A percentile compares a stretch with the other conserved stretches of the same genome.
Evolutionary conservation across 2,329 filamentous ascomycete genomes (phyloP).

Genomic region (Fusarium sp.): DNA sequence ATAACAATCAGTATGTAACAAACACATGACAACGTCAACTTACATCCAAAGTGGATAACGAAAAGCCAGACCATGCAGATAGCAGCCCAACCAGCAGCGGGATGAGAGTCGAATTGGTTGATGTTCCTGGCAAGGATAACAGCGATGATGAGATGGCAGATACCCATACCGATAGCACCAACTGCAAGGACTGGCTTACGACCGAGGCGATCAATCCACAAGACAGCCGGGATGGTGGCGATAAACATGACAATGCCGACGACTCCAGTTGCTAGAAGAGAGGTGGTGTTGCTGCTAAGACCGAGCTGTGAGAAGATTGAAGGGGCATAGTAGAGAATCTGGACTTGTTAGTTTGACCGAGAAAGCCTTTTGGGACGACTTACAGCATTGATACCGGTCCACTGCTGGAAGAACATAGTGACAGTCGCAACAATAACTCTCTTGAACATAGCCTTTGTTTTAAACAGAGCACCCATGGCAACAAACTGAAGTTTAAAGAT

Average conservation of each 20-base stretch:
- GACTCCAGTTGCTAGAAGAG: constrained; percentile 76
- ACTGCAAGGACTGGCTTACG: constrained; percentile 72
- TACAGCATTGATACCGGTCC: constrained; percentile 66
- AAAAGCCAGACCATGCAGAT: constrained; percentile 79
- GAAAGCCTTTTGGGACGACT: background rate
- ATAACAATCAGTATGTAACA: fast-evolving
- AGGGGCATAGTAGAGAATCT: constrained; percentile 74
- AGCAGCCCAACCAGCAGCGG: constrained; percentile 76
- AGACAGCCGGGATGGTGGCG: constrained; percentile 73
- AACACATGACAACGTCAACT: fast-evolving
- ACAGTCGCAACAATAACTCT: constrained; percentile 73
- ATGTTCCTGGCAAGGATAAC: constrained; percentile 74
- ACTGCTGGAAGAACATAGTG: constrained; percentile 70
- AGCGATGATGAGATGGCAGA: constrained; percentile 78
- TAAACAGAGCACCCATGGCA: constrained; percentile 73
- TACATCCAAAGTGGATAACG: constrained; percentile 76
- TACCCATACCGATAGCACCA: constrained; percentile 76
- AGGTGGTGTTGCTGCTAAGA: constrained; percentile 62
- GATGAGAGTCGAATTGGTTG: constrained; percentile 67
- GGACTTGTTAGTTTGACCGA: background rate
- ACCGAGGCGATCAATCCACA: constrained; percentile 74
- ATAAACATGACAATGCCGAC: constrained; percentile 79
- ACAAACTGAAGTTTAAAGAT: constrained; percentile 77
- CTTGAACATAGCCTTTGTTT: constrained; percentile 73
- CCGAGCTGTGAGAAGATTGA: constrained; percentile 77